These are phyloP conservation scores for Citrullus colocynthis DNA, from an alignment of 306 rosid species.

Conservation along the genomic window DNA sequence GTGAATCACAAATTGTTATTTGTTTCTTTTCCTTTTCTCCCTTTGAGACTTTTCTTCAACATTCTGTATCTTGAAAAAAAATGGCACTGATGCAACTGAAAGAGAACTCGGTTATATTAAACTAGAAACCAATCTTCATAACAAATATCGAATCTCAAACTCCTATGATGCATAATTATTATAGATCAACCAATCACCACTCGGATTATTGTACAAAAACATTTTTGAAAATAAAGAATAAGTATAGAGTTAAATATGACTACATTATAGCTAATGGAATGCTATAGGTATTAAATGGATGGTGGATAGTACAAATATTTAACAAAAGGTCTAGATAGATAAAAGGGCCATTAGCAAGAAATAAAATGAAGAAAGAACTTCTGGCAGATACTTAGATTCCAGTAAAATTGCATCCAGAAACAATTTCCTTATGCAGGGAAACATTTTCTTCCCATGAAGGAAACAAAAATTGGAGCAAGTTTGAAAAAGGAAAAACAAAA, in stretches of 20 bases:
- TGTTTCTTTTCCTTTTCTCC: too few relatives aligned
- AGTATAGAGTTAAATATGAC: neutral
- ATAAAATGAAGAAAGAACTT: neutral
- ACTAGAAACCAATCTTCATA: neutral
- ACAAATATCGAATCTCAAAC: neutral
- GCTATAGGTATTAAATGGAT: neutral
- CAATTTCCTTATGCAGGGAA: constrained; percentile 2
- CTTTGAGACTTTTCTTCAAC: too few relatives aligned
- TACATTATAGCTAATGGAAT: neutral
- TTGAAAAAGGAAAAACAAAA: neutral
- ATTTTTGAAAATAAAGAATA: neutral
- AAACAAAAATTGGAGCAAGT: neutral
- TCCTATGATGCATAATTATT: neutral
- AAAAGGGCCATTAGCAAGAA: neutral
- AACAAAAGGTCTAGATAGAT: neutral
- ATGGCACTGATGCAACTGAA: neutral
- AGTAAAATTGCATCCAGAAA: neutral
- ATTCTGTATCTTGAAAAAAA: too few relatives aligned
- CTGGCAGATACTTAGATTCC: neutral
- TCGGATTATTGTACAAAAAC: neutral
- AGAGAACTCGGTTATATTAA: neutral
- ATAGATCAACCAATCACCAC: neutral
- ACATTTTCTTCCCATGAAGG: constrained; percentile 1
- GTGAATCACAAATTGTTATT: too few relatives aligned
- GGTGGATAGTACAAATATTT: neutral